These are phyloP conservation scores for Zoysia pacifica DNA, from an alignment of 176 grass and related monocot genomes.

Conservation along the genomic window DNA sequence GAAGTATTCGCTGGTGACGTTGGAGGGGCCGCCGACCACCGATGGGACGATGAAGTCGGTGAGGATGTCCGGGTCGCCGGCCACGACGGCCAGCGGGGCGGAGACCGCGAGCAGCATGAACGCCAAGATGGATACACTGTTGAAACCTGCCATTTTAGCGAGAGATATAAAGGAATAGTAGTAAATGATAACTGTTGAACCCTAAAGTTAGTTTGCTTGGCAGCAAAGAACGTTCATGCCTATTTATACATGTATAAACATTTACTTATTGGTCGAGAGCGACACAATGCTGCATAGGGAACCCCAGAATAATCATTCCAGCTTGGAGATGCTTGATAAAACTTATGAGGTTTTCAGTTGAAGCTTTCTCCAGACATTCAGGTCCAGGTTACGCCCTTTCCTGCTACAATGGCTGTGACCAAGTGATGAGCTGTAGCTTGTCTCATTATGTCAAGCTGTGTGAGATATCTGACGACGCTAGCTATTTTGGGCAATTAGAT, in stretches of 20 bases:
- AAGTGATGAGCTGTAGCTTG: too few relatives aligned
- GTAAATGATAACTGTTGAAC: neutral
- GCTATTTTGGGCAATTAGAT: too few relatives aligned
- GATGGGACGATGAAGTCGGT: constrained; percentile 32
- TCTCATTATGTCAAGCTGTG: too few relatives aligned
- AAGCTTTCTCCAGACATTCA: constrained; percentile 7
- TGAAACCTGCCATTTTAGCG: neutral
- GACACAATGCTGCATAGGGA: neutral
- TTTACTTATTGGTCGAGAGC: neutral
- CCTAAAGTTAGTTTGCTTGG: neutral
- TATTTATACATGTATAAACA: neutral
- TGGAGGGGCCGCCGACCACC: neutral
- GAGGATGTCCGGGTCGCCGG: constrained; percentile 50
- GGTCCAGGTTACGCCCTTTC: neutral
- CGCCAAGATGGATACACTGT: neutral
- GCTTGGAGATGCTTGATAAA: constrained; percentile 10
- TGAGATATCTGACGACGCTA: too few relatives aligned
- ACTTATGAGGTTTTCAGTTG: neutral
- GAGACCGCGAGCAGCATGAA: constrained; percentile 1
- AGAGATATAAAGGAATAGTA: too few relatives aligned
- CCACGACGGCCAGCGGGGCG: neutral
- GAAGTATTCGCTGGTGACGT: constrained; percentile 42
- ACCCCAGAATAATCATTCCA: neutral
- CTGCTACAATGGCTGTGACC: neutral
- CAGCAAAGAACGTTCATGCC: neutral